Percentiles rank a stretch among this genome's conserved stretches.
phyloP scores from a whole-genome alignment of 1,284 basidiomycete species.

The Ganoderma sinense region DNA sequence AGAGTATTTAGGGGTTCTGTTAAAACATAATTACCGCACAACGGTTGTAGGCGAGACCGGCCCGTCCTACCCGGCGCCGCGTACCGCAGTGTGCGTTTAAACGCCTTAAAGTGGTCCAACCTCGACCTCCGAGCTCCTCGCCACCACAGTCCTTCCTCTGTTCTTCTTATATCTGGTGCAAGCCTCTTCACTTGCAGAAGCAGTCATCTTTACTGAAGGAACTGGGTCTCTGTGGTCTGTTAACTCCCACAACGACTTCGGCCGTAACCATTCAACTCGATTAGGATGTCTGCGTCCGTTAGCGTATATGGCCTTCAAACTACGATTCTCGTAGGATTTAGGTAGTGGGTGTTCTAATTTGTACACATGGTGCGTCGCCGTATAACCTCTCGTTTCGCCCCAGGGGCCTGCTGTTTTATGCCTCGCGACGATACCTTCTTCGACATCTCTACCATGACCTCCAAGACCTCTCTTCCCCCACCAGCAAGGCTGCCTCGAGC shows the following conservation, averaged over 20 bases:
- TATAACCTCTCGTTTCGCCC: background rate
- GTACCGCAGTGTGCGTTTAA: too few relatives aligned
- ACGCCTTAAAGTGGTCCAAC: too few relatives aligned
- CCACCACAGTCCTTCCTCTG: too few relatives aligned
- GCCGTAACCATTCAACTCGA: background rate
- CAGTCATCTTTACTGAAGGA: background rate
- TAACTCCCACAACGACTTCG: background rate
- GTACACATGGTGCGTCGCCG: background rate
- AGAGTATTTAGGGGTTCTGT: too few relatives aligned
- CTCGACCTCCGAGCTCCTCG: too few relatives aligned
- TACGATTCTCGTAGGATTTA: background rate
- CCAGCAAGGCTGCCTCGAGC: slow-evolving; percentile 31
- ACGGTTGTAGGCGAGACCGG: too few relatives aligned
- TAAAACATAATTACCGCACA: too few relatives aligned
- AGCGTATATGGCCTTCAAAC: slow-evolving; percentile 5
- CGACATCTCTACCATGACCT: slow-evolving; percentile 65
- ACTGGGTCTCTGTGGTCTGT: background rate
- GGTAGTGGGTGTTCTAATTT: slow-evolving; percentile 2
- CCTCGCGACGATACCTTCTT: slow-evolving; percentile 62
- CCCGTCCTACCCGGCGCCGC: too few relatives aligned
- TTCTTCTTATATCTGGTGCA: background rate
- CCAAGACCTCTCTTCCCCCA: slow-evolving; percentile 42
- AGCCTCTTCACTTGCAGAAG: background rate
- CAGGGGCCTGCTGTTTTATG: slow-evolving; percentile 50
- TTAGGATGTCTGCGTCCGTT: background rate